Conservation (phyloP, 805 yeast genomes). For the Pichia sporocuriosa region DNA sequence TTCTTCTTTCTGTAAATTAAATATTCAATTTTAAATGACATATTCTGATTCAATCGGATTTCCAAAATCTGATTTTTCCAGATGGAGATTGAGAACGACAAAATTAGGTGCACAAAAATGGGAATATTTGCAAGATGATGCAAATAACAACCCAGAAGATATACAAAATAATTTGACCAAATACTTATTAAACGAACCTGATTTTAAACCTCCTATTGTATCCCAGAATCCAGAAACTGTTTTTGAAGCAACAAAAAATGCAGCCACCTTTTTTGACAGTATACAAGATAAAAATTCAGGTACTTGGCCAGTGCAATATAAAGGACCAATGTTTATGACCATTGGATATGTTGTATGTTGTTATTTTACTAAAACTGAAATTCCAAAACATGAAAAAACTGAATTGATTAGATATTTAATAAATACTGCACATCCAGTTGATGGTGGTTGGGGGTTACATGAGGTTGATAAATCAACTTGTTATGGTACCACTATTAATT, state of each 20-base stretch:
- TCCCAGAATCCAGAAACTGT: conserved; percentile 31
- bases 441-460: conserved; percentile 99
- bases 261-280: conserved; percentile 59
- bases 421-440: conserved; percentile 93
- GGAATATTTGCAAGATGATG: conserved; percentile 47
- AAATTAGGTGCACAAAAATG: conserved; percentile 75
- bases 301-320: conserved; percentile 83
- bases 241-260: conserved; percentile 59
- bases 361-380: conserved; percentile 61
- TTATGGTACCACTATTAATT: conserved; percentile 88
- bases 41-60: conserved; percentile 71
- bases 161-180: conserved; percentile 52
- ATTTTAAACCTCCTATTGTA: conserved; percentile 15
- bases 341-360: conserved; percentile 77
- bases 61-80: conserved; percentile 56
- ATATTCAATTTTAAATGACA: conserved; percentile 20
- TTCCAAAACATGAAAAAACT: conserved; percentile 54
- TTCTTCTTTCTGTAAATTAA: no score
- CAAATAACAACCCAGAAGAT: conserved; percentile 28
- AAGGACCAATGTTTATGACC: conserved; percentile 97
- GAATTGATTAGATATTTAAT: conserved; percentile 83
- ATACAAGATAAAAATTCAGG: conserved; percentile 81
- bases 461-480: conserved; percentile 89
- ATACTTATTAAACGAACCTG: conserved; percentile 33
- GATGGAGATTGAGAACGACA: conserved; percentile 72